Conservation (phyloP, 2,329 filamentous ascomycete genomes). For the Parastagonospora nodorum region DNA sequence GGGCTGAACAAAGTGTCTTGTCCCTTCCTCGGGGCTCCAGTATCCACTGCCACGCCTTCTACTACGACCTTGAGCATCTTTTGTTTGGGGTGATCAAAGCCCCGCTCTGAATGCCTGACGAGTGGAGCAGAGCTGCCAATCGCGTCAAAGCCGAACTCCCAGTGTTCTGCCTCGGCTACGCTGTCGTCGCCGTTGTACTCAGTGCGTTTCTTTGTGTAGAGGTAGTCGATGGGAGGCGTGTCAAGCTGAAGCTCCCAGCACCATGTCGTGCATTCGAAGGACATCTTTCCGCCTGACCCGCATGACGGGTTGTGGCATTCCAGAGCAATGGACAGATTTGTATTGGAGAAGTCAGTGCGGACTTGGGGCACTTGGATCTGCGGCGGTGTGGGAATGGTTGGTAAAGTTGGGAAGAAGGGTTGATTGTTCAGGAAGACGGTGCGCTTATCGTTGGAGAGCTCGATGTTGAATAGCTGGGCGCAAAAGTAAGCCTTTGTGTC, state of each 20-base stretch:
- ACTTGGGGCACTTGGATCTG: conserved; percentile 23
- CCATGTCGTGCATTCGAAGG: conserved; percentile 15
- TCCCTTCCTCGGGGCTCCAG: conserved; percentile 6
- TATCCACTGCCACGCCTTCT: conserved; percentile 20
- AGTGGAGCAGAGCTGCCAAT: conserved; percentile 26
- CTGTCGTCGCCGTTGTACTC: conserved; percentile 12
- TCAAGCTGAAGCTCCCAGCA: conserved; percentile 22
- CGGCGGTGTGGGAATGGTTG: conserved; percentile 29
- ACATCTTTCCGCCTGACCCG: not conserved
- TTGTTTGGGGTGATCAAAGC: conserved; percentile 28
- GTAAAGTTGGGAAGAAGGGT: conserved; percentile 32
- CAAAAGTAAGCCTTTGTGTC: no score
- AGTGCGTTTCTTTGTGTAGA: conserved; percentile 24
- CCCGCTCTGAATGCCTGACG: conserved; percentile 13
- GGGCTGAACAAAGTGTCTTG: conserved; percentile 22
- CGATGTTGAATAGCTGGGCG: conserved; percentile 37
- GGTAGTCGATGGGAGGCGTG: conserved; percentile 22
- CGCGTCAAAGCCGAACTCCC: conserved; percentile 37
- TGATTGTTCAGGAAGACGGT: conserved; percentile 32
- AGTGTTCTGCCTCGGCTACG: conserved; percentile 22
- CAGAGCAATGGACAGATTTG: conserved; percentile 30
- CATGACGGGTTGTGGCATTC: conserved; percentile 25
- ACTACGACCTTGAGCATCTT: conserved; percentile 34
- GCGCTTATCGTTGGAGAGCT: conserved; percentile 33
- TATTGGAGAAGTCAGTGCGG: conserved; percentile 26